Base-by-base conservation (phyloP, 2,329 filamentous ascomycete genomes). In the Didymosphaeria variabile region DNA sequence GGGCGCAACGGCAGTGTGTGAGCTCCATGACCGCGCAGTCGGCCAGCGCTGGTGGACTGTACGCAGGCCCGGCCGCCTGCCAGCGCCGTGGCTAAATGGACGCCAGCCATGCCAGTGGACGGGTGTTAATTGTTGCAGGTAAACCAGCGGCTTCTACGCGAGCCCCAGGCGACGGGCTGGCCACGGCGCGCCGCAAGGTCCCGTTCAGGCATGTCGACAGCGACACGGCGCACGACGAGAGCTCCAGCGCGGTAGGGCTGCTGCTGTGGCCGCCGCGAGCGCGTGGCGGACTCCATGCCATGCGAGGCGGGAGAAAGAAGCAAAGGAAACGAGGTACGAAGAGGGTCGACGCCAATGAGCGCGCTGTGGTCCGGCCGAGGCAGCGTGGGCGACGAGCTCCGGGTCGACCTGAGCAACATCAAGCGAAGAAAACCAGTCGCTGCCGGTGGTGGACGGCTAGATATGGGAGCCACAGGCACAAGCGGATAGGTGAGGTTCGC, bases 311-410 rank as follows among this genome's bases (percentile, higher is more conserved):
- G 64, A 63, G 60, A 64, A 62, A 68, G 57, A 62, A 67, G 66
- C 65, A 66, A 68, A 67, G 60, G 62, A 70, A 67, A 68, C 73
- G 71, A 73, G 60, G 67, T 72, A 68, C 71, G 70, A 71, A 3
- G 55, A 59, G 50, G 56, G 60, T 63, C 61, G 67, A 62, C 57
- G 58, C 52, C 44, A 54, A 57, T 47, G 52, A 44, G 36, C 34
- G 32, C 7, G 13, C 23, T n/a, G 29, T 19, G 15, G 15, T 15
- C 21, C 40, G 60, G 63, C 71, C 68, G 72, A 72, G 67, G 64
- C 55, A 60, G 50, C 19, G 53, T 58, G 58, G 56, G 57, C 60
- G 61, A 65, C 60, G 64, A 42, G 57, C 56, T 62, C 56, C 63
- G 49, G 66, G 67, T 66, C 67, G 65, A 58, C 61, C 60, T 32